Percentiles rank a stretch among this genome's conserved stretches.
These are phyloP conservation scores for Pholiota molesta DNA, from an alignment of 768 basidiomycete species.

Conservation along the genomic window DNA sequence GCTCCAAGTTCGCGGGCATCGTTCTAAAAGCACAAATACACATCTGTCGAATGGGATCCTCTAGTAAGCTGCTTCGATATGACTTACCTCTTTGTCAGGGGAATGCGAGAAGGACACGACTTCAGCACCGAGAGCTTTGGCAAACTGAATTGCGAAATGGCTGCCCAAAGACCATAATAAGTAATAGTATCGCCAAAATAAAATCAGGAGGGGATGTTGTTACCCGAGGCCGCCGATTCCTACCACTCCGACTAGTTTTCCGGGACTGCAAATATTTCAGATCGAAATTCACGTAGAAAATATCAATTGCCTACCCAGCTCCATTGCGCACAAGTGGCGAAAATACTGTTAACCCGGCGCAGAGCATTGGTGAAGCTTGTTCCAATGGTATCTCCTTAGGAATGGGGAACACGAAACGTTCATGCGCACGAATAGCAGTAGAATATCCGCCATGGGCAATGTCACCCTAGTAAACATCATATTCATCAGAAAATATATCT, in stretches of 20 bases:
- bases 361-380: slow-evolving; percentile 65
- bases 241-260: slow-evolving; percentile 66
- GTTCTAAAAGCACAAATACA: background rate
- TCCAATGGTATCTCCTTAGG: slow-evolving; percentile 54
- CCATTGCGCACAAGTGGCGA: slow-evolving; percentile 61
- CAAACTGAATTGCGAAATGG: slow-evolving; percentile 38
- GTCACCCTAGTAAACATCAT: slow-evolving; percentile 25
- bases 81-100: slow-evolving; percentile 9
- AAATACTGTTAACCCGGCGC: slow-evolving; percentile 64
- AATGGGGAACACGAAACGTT: slow-evolving; percentile 62
- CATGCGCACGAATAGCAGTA: slow-evolving; percentile 45
- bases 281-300: background rate
- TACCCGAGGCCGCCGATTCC: slow-evolving; percentile 66
- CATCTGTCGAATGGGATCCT: background rate
- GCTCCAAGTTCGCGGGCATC: slow-evolving; percentile 18
- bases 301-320: slow-evolving; percentile 28
- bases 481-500: background rate
- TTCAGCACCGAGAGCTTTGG: slow-evolving; percentile 16
- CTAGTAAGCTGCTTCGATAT: background rate
- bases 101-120: slow-evolving; percentile 7
- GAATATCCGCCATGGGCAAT: slow-evolving; percentile 52
- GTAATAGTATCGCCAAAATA: background rate
- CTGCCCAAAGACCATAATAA: slow-evolving; percentile 13
- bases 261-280: slow-evolving; percentile 41
- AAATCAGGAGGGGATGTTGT: background rate